A percentile compares a stretch with the other conserved stretches of the same genome.
Evolutionary conservation across 805 yeast genomes (phyloP).

Genomic region (Metschnikowia reukaufii): DNA sequence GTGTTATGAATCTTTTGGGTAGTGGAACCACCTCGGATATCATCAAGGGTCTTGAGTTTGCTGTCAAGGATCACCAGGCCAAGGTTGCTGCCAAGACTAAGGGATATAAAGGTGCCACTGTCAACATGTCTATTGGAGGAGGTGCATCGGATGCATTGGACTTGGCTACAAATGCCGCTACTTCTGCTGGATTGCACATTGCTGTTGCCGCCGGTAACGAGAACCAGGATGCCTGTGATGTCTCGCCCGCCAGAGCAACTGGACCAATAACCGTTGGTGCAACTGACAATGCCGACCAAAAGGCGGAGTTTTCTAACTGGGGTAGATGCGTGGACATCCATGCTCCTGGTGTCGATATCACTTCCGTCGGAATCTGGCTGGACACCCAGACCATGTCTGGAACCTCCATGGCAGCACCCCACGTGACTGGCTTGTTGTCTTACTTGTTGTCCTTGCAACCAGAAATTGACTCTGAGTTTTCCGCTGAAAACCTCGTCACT

Average conservation of each 20-base stretch:
- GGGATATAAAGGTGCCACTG: constrained; percentile 81
- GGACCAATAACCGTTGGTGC: constrained; percentile 94
- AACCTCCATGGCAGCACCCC: constrained; percentile 81
- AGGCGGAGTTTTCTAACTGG: constrained; percentile 94
- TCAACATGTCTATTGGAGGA: constrained; percentile 94
- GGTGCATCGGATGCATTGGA: constrained; percentile 87
- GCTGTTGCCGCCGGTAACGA: constrained; percentile 98
- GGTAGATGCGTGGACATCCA: constrained; percentile 96
- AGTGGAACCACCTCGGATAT: constrained; percentile 84
- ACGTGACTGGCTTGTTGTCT: constrained; percentile 66
- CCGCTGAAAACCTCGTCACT: constrained; percentile 45
- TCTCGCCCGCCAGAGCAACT: constrained; percentile 87
- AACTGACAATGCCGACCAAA: constrained; percentile 78
- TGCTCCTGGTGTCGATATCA: constrained; percentile 91
- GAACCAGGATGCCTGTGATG: constrained; percentile 87
- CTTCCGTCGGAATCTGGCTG: constrained; percentile 43
- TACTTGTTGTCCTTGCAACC: constrained; percentile 40
- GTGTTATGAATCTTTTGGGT: constrained; percentile 79
- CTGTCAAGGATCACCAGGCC: constrained; percentile 67
- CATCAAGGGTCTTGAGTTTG: constrained; percentile 80
- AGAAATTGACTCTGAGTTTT: constrained; percentile 18
- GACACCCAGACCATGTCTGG: constrained; percentile 49
- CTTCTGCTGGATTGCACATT: constrained; percentile 82
- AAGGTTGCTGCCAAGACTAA: constrained; percentile 52
- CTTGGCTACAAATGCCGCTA: constrained; percentile 86